phyloP scores from a whole-genome alignment of 305 asterid species.

The Coffea humblotiana region DNA sequence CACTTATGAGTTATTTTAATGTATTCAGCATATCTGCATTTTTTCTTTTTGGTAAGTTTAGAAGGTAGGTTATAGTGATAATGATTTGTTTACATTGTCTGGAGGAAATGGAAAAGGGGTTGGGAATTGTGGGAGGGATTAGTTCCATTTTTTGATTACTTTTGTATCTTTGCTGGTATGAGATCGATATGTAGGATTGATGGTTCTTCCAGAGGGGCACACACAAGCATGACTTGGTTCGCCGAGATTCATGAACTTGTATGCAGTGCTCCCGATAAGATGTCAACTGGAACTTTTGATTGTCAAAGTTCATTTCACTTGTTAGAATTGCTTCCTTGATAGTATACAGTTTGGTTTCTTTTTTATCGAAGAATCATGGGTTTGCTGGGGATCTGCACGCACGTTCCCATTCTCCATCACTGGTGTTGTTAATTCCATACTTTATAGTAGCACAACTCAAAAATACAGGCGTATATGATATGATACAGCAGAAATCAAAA shows the following conservation, averaged over 20 bases:
- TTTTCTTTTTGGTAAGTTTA: not conserved
- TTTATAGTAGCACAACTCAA: not conserved
- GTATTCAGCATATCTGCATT: not conserved
- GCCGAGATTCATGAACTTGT: no score
- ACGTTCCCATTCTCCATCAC: not conserved
- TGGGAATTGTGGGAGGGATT: not conserved
- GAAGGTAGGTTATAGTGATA: not conserved
- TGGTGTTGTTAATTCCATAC: not conserved
- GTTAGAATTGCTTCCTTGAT: not conserved
- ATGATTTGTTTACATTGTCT: not conserved
- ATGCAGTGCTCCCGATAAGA: not conserved
- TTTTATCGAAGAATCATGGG: not conserved
- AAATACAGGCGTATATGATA: not conserved
- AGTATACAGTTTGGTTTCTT: not conserved
- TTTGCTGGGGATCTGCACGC: not conserved
- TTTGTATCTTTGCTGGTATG: not conserved
- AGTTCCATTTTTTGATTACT: not conserved
- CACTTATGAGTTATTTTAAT: constrained; percentile 31
- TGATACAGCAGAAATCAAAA: not conserved
- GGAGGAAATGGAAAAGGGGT: not conserved
- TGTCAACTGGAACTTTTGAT: not conserved
- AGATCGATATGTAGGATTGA: not conserved
- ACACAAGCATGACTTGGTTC: not conserved
- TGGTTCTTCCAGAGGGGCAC: not conserved
- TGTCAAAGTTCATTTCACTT: not conserved